Conservation (phyloP, 805 yeast species). For the Danielozyma ontarioensis region DNA sequence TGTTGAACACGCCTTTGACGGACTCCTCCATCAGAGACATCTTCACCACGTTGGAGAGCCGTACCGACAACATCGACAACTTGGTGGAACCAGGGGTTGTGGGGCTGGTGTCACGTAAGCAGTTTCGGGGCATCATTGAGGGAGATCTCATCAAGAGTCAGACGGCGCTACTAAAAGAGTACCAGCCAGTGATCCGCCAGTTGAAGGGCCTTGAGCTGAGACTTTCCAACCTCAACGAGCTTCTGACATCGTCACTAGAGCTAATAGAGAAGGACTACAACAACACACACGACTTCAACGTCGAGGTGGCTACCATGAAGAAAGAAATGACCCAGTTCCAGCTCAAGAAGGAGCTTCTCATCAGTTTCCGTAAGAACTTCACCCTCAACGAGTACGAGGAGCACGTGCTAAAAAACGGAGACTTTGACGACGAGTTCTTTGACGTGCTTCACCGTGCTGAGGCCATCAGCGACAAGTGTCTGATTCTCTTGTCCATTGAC, state of each 20-base stretch:
- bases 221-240: constrained; percentile 14
- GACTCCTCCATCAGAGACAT: constrained; percentile 31
- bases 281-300: constrained; percentile 17
- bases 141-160: constrained; percentile 55
- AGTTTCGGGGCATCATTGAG: constrained; percentile 57
- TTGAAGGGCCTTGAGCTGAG: constrained; percentile 16
- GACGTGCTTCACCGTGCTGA: constrained; percentile 56
- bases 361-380: constrained; percentile 54
- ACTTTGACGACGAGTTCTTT: constrained; percentile 53
- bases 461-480: constrained; percentile 60
- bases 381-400: constrained; percentile 70
- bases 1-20: constrained; percentile 39
- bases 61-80: constrained; percentile 17
- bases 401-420: constrained; percentile 46
- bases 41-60: constrained; percentile 29
- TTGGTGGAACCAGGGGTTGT: constrained; percentile 44
- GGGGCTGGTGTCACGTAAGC: constrained; percentile 59
- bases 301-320: constrained; percentile 20
- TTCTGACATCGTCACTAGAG: constrained; percentile 31
- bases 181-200: constrained; percentile 23
- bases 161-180: constrained; percentile 27
- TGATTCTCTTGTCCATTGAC: constrained; percentile 63
- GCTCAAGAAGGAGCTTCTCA: constrained; percentile 49
- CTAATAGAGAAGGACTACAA: constrained; percentile 26
- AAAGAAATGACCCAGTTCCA: constrained; percentile 26